These are phyloP conservation scores for Phytophthora cactorum DNA, from an alignment of 352 stramenopile genomes.

Conservation along the genomic window DNA sequence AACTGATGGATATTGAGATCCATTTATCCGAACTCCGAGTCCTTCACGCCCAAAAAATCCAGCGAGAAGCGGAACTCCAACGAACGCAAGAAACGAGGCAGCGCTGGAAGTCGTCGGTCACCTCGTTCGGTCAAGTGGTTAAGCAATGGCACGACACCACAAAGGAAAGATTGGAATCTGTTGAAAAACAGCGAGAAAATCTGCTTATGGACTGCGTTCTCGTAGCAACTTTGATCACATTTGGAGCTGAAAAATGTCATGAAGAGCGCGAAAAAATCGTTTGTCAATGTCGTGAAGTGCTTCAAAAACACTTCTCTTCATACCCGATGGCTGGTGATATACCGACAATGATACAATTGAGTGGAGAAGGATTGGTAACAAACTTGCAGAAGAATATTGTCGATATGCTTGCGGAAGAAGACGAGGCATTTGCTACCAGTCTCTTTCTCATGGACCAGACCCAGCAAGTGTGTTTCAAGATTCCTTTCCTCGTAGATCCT, in stretches of 20 bases:
- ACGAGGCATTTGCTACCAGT: slow-evolving; percentile 44
- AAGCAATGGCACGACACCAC: slow-evolving; percentile 45
- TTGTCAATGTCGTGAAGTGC: slow-evolving; percentile 27
- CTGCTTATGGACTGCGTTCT: slow-evolving; percentile 47
- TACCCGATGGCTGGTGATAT: slow-evolving; percentile 15
- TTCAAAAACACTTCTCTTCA: slow-evolving; percentile 18
- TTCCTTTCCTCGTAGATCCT: slow-evolving; percentile 62
- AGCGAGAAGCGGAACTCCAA: slow-evolving; percentile 57
- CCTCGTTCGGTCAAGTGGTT: slow-evolving; percentile 48
- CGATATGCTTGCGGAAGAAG: slow-evolving; percentile 36
- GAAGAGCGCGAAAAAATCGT: slow-evolving; percentile 34
- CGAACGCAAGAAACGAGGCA: slow-evolving; percentile 52
- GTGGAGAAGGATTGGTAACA: slow-evolving; percentile 23
- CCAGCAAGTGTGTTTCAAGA: slow-evolving; percentile 51
- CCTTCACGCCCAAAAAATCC: slow-evolving; percentile 38
- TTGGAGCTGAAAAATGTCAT: slow-evolving; percentile 32
- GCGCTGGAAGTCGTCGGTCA: slow-evolving; percentile 48
- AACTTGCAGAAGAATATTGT: slow-evolving; percentile 47
- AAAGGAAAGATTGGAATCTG: slow-evolving; percentile 15
- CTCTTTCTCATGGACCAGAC: slow-evolving; percentile 61
- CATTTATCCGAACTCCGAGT: slow-evolving; percentile 52
- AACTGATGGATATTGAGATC: slow-evolving; percentile 59
- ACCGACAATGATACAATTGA: slow-evolving; percentile 32
- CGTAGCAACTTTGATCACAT: slow-evolving; percentile 40
- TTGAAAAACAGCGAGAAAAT: slow-evolving; percentile 35